Evolutionary conservation across 176 grass and related monocot species (phyloP).

Genomic region (Oryza rufipogon): DNA sequence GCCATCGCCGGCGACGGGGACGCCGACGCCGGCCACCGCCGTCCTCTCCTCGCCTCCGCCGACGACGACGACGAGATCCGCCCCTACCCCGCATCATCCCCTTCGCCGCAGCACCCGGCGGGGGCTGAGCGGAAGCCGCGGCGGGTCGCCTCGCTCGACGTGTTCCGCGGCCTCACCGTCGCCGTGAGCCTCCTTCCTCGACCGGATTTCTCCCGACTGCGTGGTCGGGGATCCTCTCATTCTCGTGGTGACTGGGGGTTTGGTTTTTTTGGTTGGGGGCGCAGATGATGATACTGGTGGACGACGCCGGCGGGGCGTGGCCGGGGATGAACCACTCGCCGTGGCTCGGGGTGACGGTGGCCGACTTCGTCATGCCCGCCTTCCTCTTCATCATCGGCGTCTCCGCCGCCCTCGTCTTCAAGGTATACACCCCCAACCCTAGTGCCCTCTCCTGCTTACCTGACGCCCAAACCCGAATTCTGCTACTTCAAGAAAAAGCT

Average conservation of each 20-base stretch:
- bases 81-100: constrained; percentile 22
- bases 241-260: not conserved
- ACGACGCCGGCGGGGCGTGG: constrained; percentile 89
- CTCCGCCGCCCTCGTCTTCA: constrained; percentile 83
- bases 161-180: constrained; percentile 93
- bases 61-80: constrained; percentile 54
- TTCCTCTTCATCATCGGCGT: constrained; percentile 96
- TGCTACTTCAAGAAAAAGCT: not conserved
- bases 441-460: too few species aligned
- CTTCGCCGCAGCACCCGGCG: not conserved
- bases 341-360: constrained; percentile 91
- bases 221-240: not conserved
- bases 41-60: constrained; percentile 16
- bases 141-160: constrained; percentile 78
- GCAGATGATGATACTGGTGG: constrained; percentile 94
- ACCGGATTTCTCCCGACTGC: not conserved
- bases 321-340: constrained; percentile 91
- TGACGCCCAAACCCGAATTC: not conserved
- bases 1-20: constrained; percentile 44
- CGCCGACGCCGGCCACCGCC: constrained; percentile 36
- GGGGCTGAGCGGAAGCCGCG: constrained; percentile 42
- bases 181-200: constrained; percentile 46
- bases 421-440: constrained; percentile 43
- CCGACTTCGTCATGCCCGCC: constrained; percentile 92
- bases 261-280: not conserved